Percentiles rank a stretch among this genome's conserved stretches.
phyloP scores from a whole-genome alignment of 352 stramenopile species.

The Globisporangium abappressorium region DNA sequence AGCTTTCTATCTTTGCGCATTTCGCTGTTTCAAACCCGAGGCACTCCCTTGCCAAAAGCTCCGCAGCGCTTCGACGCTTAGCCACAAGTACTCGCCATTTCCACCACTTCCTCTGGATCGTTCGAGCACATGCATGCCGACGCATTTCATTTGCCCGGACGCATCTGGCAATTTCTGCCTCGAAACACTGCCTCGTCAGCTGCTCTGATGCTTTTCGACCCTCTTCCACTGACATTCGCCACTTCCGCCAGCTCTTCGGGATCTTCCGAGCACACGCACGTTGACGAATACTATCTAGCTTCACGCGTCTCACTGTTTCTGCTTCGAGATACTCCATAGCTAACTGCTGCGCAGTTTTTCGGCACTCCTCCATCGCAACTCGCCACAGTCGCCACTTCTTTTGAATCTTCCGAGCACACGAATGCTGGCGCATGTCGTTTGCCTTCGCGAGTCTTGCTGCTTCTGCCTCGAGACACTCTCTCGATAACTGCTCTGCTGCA shows the following conservation, averaged over 20 bases:
- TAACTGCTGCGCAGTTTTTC: neutral
- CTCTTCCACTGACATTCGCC: constrained; percentile 5
- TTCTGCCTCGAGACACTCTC: neutral
- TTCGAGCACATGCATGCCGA: constrained; percentile 9
- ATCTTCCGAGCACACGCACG: constrained; percentile 5
- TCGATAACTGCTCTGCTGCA: neutral
- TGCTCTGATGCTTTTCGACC: constrained; percentile 8
- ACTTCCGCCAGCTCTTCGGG: constrained; percentile 12
- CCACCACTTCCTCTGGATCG: constrained; percentile 20
- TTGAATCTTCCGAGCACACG: constrained; percentile 7
- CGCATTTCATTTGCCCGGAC: neutral
- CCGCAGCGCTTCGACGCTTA: neutral
- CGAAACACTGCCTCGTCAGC: neutral
- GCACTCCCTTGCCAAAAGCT: neutral
- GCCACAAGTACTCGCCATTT: constrained; percentile 1
- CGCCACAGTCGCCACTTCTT: neutral
- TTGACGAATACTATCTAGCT: neutral
- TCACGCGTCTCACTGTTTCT: neutral
- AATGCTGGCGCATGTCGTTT: neutral
- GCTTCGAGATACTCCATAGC: neutral
- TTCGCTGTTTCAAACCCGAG: neutral
- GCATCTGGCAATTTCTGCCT: neutral
- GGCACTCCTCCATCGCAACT: neutral
- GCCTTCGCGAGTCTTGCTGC: neutral
- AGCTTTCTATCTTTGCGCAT: neutral